phyloP scores from a whole-genome alignment of 192 early-diverging fungal genomes.

The Pilobolus umbonatus region DNA sequence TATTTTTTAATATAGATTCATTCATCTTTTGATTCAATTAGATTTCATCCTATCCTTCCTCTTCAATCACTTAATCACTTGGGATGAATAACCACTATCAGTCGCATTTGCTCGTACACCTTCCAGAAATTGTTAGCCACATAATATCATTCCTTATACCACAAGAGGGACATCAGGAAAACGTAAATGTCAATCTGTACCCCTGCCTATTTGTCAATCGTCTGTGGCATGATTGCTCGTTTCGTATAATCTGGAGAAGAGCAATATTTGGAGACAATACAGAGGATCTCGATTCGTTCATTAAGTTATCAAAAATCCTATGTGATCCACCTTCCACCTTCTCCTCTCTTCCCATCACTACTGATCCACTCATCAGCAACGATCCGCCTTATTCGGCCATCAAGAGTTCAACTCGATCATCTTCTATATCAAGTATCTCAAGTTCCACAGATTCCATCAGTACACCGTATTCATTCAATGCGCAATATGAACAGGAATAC shows the following conservation, averaged over 20 bases:
- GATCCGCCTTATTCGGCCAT: neutral
- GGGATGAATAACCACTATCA: neutral
- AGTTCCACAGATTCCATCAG: neutral
- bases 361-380: neutral
- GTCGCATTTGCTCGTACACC: neutral
- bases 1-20: no score
- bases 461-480: neutral
- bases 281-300: conserved; percentile 11
- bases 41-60: conserved; percentile 4
- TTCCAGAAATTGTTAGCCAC: conserved; percentile 12
- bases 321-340: neutral
- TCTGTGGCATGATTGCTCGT: conserved; percentile 27
- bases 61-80: neutral
- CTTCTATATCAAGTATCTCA: conserved; percentile 9
- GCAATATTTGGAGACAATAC: conserved; percentile 29
- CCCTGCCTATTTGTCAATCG: conserved; percentile 27
- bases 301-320: conserved; percentile 16
- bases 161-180: conserved; percentile 1
- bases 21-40: neutral
- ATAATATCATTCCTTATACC: conserved; percentile 3
- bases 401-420: neutral
- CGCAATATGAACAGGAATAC: neutral
- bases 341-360: neutral
- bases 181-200: conserved; percentile 8
- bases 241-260: conserved; percentile 28